These are phyloP conservation scores for Cornus kousa DNA, from an alignment of 148 eudicot genomes.

Conservation along the genomic window DNA sequence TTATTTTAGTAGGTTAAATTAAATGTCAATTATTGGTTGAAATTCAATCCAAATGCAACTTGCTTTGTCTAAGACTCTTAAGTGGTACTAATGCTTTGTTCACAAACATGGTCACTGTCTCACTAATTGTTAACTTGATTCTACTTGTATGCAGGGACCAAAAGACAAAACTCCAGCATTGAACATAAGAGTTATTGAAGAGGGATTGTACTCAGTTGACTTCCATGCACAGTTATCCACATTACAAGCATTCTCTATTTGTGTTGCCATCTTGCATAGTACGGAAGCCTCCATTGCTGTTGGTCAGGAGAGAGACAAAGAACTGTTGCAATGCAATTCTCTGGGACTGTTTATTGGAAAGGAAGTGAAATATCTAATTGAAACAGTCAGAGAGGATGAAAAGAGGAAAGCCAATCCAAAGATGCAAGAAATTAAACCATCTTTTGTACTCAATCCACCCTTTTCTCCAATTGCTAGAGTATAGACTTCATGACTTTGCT, in stretches of 20 bases:
- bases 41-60: neutral
- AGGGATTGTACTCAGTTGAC: slow-evolving; percentile 63
- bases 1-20: no score
- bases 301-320: slow-evolving; percentile 46
- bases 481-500: slow-evolving; percentile 15
- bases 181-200: slow-evolving; percentile 41
- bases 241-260: slow-evolving; percentile 81
- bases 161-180: slow-evolving; percentile 59
- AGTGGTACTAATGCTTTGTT: neutral
- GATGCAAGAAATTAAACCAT: slow-evolving; percentile 40
- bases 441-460: slow-evolving; percentile 76
- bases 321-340: slow-evolving; percentile 49
- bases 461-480: slow-evolving; percentile 94
- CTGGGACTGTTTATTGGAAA: slow-evolving; percentile 58
- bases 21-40: neutral
- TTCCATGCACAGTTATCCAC: slow-evolving; percentile 80
- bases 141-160: slow-evolving; percentile 48
- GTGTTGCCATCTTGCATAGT: slow-evolving; percentile 71
- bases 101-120: neutral
- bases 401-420: slow-evolving; percentile 36
- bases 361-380: slow-evolving; percentile 59
- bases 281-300: slow-evolving; percentile 52
- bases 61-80: neutral
- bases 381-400: slow-evolving; percentile 59
- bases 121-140: neutral